Evolutionary conservation across 1,284 basidiomycete species (phyloP).

Genomic region (Porogramme epimiltina): DNA sequence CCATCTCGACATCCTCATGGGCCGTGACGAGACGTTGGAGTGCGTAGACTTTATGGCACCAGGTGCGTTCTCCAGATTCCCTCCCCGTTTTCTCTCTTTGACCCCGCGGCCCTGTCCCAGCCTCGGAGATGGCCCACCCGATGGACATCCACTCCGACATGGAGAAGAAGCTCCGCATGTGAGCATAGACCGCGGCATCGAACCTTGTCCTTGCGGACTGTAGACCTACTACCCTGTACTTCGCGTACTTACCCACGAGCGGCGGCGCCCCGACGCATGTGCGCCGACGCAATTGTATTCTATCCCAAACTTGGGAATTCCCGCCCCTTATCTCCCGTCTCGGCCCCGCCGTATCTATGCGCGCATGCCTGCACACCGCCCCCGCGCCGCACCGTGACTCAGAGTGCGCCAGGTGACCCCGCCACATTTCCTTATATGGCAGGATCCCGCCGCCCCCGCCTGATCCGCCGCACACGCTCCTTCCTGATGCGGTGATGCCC

Average conservation of each 20-base stretch:
- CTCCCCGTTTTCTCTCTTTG: background rate
- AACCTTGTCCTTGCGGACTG: too few relatives aligned
- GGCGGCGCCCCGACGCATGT: constrained; percentile 1
- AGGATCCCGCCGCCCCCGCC: constrained; percentile 8
- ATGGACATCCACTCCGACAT: constrained; percentile 72
- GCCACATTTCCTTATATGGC: constrained; percentile 1
- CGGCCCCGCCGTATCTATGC: background rate
- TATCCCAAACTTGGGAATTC: background rate
- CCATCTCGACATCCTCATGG: constrained; percentile 89
- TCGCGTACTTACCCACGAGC: too few relatives aligned
- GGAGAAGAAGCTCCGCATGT: constrained; percentile 68
- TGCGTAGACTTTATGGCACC: constrained; percentile 35
- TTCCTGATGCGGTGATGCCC: constrained; percentile 1
- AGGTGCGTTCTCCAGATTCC: constrained; percentile 46
- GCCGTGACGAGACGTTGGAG: constrained; percentile 82
- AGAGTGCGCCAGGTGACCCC: constrained; percentile 5
- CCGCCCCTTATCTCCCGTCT: background rate
- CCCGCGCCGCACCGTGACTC: constrained; percentile 5
- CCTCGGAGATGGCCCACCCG: constrained; percentile 50
- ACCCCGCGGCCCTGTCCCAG: constrained; percentile 40
- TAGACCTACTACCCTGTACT: too few relatives aligned
- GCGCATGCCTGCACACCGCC: background rate
- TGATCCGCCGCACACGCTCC: background rate
- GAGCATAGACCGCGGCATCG: constrained; percentile 18
- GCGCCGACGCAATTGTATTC: constrained; percentile 8